These are phyloP conservation scores for Triglochin maritima DNA, from an alignment of 106 monocot species.

Conservation along the genomic window DNA sequence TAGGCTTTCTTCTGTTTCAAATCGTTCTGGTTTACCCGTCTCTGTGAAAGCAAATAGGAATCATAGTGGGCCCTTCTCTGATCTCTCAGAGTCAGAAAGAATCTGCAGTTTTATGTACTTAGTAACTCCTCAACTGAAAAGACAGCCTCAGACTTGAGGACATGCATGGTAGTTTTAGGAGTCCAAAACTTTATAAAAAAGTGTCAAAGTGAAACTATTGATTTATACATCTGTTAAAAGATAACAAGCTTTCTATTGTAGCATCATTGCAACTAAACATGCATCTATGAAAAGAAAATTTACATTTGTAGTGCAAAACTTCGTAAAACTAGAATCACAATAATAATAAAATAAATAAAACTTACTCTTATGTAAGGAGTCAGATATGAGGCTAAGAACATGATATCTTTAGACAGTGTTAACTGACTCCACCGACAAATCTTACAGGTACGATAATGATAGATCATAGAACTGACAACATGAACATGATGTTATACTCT, in stretches of 20 bases:
- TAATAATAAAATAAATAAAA: too few relatives aligned
- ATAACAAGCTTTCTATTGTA: background rate
- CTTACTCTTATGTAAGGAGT: too few relatives aligned
- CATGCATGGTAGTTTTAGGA: background rate
- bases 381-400: too few relatives aligned
- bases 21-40: conserved; percentile 29
- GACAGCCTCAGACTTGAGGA: background rate
- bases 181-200: too few relatives aligned
- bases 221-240: background rate
- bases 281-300: conserved; percentile 4
- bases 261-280: background rate
- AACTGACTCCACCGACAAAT: too few relatives aligned
- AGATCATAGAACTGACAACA: too few relatives aligned
- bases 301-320: background rate
- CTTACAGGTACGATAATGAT: too few relatives aligned
- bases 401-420: too few relatives aligned
- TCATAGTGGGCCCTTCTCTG: conserved; percentile 74
- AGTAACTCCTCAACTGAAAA: background rate
- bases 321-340: background rate
- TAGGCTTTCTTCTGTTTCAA: conserved; percentile 13
- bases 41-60: conserved; percentile 41
- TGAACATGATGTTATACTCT: too few relatives aligned
- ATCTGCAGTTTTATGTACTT: conserved; percentile 39
- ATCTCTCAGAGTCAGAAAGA: conserved; percentile 74
- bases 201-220: background rate